Evolutionary conservation across 129 eudicot species (phyloP).

Genomic region (Artemisia argyi): DNA sequence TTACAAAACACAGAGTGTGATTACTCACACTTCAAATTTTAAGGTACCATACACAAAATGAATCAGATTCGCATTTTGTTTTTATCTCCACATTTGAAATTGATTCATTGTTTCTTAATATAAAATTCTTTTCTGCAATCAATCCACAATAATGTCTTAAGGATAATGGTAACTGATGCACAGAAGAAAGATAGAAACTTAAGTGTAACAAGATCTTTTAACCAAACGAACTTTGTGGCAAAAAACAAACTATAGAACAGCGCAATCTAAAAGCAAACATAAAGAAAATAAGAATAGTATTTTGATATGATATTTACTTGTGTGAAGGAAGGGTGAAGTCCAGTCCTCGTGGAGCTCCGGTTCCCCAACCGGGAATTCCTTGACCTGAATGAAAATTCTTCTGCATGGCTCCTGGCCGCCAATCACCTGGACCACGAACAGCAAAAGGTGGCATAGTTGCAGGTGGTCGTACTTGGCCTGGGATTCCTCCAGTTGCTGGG

Average conservation of each 20-base stretch:
- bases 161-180: too few species aligned
- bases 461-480: conserved; percentile 86
- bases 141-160: too few species aligned
- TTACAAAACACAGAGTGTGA: too few species aligned
- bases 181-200: too few species aligned
- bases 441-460: conserved; percentile 45
- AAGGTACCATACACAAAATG: too few species aligned
- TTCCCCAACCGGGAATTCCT: conserved; percentile 70
- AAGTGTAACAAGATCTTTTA: too few species aligned
- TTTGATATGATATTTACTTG: conserved; percentile 49
- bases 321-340: conserved; percentile 99
- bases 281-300: neutral
- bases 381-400: conserved; percentile 70
- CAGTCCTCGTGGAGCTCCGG: conserved; percentile 74
- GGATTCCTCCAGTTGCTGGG: conserved; percentile 51
- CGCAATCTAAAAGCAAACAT: neutral
- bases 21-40: too few species aligned
- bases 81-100: too few species aligned
- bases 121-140: too few species aligned
- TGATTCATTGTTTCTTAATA: too few species aligned
- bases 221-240: too few species aligned
- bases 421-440: conserved; percentile 97
- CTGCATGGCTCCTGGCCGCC: conserved; percentile 85
- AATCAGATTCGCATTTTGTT: too few species aligned
- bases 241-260: neutral